A percentile compares a stretch with the other conserved stretches of the same genome.
These are phyloP conservation scores for Piper longum DNA, from an alignment of 164 flowering plant species.

Conservation along the genomic window DNA sequence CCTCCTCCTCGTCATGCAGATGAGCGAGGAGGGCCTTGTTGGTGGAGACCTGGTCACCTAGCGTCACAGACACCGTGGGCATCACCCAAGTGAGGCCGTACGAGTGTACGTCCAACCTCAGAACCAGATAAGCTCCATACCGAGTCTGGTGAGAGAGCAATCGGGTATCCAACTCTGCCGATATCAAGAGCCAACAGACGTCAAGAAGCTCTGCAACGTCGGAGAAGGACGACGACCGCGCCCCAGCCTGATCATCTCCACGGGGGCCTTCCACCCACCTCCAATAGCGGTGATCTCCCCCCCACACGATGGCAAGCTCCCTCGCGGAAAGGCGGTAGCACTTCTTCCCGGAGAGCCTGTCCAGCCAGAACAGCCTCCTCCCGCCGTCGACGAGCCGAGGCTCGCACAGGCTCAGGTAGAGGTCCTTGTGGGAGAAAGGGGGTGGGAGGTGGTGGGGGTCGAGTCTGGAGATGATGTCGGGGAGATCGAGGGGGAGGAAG, in stretches of 20 bases:
- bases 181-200: slow-evolving; percentile 35
- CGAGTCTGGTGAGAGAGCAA: slow-evolving; percentile 31
- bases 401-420: no score
- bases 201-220: slow-evolving; percentile 29
- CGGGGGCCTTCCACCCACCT: no score
- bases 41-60: not conserved
- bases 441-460: no score
- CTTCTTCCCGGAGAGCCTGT: slow-evolving; percentile 23
- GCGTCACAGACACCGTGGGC: not conserved
- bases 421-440: no score
- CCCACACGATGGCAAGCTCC: slow-evolving; percentile 2
- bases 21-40: not conserved
- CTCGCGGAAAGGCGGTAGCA: slow-evolving; percentile 26
- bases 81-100: slow-evolving; percentile 20
- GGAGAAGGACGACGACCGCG: slow-evolving; percentile 1
- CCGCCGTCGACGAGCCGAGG: no score
- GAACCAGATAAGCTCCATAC: slow-evolving; percentile 33
- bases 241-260: no score
- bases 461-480: no score
- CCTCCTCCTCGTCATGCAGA: no score
- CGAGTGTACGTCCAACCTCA: slow-evolving; percentile 24
- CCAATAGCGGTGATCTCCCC: no score
- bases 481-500: no score
- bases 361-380: slow-evolving; percentile 12
- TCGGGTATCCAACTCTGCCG: slow-evolving; percentile 20